Evolutionary conservation across 352 stramenopile species (phyloP), one percentile per base, ranked within the genome.

Genomic region (Phytopythium kandeliae): DNA sequence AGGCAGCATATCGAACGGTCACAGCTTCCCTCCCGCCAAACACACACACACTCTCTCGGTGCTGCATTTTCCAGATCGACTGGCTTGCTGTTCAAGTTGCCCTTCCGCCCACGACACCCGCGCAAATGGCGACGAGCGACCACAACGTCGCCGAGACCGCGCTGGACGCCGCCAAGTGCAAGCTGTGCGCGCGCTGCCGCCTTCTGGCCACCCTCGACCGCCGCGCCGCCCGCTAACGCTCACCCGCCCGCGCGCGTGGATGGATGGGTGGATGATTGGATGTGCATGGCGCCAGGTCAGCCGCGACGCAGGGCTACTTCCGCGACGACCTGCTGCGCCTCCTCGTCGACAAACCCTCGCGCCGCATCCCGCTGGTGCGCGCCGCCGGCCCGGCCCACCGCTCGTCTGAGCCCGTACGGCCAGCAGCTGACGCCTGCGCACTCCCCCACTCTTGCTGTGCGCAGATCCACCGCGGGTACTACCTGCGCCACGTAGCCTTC

Each of bases 131-230:
- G 11, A 89, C 72, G 26, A 90, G 79, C 66, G 79, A 87, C 62
- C 79, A 87, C 60, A 86, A 85, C 57, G 79, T 90, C 44, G 83
- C 79, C 10, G 79, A 90, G 68, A 90, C 79, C 43, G 76, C 79
- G 24, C 70, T 85, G 19, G 79, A 90, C 58, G 76, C 79, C 42
- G 62, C 75, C 35, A 86, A 86, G 54, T 90, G 79, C 63, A 90
- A 90, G 55, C 63, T 88, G 79, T 90, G 63, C 13, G 71, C 60
- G 24, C 50, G 17, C 15, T 7, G n/a, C n/a, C n/a, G n/a, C n/a
- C n/a, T n/a, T n/a, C 7, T 25, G 7, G 1, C n/a, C 8, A 13
- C 16, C 4, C 2, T 3, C 10, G 19, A 30, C 19, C 38, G 19
- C 11, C 38, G 19, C 22, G 28, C 28, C 28, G 28, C 4, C 9